phyloP scores from a whole-genome alignment of 2,329 filamentous ascomycete species.

The Kalmusia sp. region DNA sequence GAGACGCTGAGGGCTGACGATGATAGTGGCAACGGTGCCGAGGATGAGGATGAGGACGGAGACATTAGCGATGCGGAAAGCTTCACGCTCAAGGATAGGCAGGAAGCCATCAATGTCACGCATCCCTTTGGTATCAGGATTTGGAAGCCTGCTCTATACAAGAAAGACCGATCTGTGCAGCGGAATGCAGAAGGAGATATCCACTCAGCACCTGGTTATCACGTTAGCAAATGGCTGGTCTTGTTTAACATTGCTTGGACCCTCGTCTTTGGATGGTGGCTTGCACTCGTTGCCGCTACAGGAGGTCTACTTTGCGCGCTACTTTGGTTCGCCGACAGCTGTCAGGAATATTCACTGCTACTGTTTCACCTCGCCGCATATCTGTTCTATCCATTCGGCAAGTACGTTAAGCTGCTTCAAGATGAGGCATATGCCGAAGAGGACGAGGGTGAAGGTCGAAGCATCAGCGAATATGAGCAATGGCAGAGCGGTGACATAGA shows the following conservation, averaged over 20 bases:
- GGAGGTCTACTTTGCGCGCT: conserved; percentile 81
- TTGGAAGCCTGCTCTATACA: conserved; percentile 98
- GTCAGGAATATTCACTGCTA: conserved; percentile 82
- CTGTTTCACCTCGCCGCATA: conserved; percentile 86
- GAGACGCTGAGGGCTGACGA: conserved; percentile 48
- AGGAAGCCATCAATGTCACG: conserved; percentile 97
- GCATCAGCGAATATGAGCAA: conserved; percentile 98
- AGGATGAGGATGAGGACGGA: conserved; percentile 71
- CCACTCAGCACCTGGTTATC: conserved; percentile 88
- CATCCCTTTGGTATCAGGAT: conserved; percentile 98
- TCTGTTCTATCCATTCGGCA: conserved; percentile 94
- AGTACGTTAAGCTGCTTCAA: conserved; percentile 90
- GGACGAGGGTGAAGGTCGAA: conserved; percentile 92
- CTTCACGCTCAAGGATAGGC: conserved; percentile 95
- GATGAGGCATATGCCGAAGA: conserved; percentile 95
- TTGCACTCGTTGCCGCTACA: conserved; percentile 75
- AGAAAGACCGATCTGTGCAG: conserved; percentile 95
- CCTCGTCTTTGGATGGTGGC: conserved; percentile 93
- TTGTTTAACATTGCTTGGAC: conserved; percentile 94
- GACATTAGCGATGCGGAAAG: conserved; percentile 92
- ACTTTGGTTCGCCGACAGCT: conserved; percentile 78
- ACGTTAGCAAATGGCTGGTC: conserved; percentile 82
- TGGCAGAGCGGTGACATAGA: conserved; percentile 98
- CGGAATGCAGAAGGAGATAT: conserved; percentile 97
- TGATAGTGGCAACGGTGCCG: conserved; percentile 58